Evolutionary conservation across 306 rosid genomes (phyloP).

Genomic region (Styphnolobium japonicum): DNA sequence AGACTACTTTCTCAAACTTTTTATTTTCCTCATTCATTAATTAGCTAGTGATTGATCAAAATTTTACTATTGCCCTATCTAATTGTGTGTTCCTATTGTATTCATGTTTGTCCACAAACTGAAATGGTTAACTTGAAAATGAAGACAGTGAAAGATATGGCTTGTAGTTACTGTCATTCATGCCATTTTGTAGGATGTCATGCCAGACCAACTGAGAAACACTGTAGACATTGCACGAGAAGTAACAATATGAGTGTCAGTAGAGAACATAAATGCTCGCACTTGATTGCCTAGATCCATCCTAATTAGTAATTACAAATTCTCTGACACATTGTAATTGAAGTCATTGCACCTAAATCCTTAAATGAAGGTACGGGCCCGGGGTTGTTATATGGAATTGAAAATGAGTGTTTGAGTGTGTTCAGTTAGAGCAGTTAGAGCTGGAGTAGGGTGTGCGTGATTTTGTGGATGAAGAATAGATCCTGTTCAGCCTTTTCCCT

Average conservation of each 20-base stretch:
- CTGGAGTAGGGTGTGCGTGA: not conserved
- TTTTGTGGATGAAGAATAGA: not conserved
- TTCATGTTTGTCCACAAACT: constrained; percentile 7
- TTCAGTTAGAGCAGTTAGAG: not conserved
- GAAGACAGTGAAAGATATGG: not conserved
- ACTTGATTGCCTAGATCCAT: constrained; percentile 1
- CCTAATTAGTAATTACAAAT: not conserved
- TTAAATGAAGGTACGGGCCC: not conserved
- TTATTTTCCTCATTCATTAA: not conserved
- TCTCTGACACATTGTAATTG: not conserved
- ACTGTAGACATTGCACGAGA: not conserved
- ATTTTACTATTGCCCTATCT: not conserved
- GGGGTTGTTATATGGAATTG: not conserved
- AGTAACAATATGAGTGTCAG: not conserved
- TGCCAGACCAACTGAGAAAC: constrained; percentile 4
- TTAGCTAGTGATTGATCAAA: not conserved
- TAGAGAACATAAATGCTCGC: not conserved
- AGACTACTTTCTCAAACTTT: not conserved
- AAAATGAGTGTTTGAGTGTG: not conserved
- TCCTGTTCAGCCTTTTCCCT: not conserved
- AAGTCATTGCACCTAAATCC: not conserved
- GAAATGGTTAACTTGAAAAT: constrained; percentile 11
- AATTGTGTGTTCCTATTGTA: constrained; percentile 1
- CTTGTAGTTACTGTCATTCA: not conserved
- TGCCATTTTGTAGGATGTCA: constrained; percentile 14